Conservation (phyloP, 192 early-diverging fungal species). For the Mortierella alpina region DNA sequence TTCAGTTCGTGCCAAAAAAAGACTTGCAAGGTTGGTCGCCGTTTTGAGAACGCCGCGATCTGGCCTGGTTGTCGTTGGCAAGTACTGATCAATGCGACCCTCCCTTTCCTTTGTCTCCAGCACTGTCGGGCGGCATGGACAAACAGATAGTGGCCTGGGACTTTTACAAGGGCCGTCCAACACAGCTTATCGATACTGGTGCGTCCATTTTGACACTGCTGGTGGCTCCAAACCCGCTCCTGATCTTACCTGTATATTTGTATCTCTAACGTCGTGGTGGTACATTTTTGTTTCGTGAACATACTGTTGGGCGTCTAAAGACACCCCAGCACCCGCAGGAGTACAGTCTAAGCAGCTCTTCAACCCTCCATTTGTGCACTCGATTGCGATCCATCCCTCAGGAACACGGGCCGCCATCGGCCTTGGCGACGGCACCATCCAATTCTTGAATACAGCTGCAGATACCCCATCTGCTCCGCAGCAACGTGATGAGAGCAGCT, state of each 20-base stretch:
- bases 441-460: constrained; percentile 45
- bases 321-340: constrained; percentile 23
- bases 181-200: constrained; percentile 56
- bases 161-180: constrained; percentile 56
- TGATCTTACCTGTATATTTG: not conserved
- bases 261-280: not conserved
- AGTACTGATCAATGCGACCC: not conserved
- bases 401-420: constrained; percentile 57
- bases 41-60: not conserved
- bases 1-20: constrained; percentile 58
- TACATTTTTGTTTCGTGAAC: not conserved
- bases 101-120: constrained; percentile 16
- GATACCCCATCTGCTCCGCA: constrained; percentile 29
- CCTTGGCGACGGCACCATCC: constrained; percentile 59
- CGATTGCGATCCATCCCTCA: constrained; percentile 48
- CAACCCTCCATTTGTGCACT: constrained; percentile 68
- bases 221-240: too few relatives aligned
- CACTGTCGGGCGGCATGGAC: constrained; percentile 65
- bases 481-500: not conserved
- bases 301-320: not conserved
- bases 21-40: constrained; percentile 56
- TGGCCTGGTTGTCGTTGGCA: not conserved
- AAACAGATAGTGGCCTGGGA: constrained; percentile 61
- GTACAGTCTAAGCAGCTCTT: constrained; percentile 55
- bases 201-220: not conserved